Conservation (phyloP, 2,329 filamentous ascomycete genomes). For the Paecilomyces niveus region DNA sequence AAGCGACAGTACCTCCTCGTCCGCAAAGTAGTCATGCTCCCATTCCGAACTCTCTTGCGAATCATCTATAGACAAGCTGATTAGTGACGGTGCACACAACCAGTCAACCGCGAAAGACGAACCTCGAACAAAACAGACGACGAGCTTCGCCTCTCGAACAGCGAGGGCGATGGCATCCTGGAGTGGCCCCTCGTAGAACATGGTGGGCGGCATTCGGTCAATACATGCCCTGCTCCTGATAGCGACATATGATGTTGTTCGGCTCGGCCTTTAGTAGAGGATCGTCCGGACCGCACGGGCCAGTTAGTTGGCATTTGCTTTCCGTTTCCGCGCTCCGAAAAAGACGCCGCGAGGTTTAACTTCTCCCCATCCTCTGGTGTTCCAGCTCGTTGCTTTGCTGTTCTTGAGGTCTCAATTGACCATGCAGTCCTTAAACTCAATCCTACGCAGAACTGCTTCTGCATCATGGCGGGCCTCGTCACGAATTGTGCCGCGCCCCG, state of each 20-base stretch:
- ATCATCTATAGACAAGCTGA: constrained; percentile 48
- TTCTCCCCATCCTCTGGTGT: not conserved
- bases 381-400: not conserved
- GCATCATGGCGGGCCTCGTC: constrained; percentile 15
- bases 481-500: constrained; percentile 13
- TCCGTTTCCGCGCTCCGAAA: not conserved
- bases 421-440: constrained; percentile 9
- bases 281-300: not conserved
- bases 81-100: constrained; percentile 11
- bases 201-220: constrained; percentile 28
- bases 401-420: not conserved
- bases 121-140: constrained; percentile 82
- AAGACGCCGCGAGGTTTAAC: not conserved
- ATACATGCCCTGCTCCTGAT: too few relatives aligned
- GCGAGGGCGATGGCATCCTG: constrained; percentile 74
- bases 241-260: not conserved
- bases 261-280: not conserved
- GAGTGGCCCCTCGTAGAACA: constrained; percentile 77
- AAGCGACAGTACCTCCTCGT: constrained; percentile 45
- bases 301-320: not conserved
- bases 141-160: constrained; percentile 66
- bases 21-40: constrained; percentile 60
- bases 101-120: constrained; percentile 15
- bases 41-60: constrained; percentile 61
- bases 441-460: constrained; percentile 16